phyloP scores from a whole-genome alignment of 2,329 filamentous ascomycete genomes.

The Xylaria sp. region DNA sequence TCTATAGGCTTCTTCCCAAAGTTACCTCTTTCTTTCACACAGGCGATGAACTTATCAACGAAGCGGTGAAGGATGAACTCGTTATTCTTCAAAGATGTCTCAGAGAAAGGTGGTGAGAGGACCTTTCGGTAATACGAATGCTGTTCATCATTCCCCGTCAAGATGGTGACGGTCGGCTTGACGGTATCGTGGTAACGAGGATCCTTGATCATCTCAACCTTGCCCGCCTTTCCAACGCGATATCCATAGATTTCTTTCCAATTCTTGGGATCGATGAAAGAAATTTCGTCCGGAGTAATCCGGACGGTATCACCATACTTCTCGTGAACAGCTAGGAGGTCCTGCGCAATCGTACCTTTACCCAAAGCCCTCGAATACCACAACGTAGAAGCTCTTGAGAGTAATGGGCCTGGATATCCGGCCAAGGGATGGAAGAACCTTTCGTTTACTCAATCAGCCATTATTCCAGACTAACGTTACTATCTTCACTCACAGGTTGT shows the following conservation, averaged over 20 bases:
- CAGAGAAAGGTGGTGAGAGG: neutral
- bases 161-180: neutral
- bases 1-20: neutral
- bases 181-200: slow-evolving; percentile 2
- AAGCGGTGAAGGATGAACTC: slow-evolving; percentile 1
- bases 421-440: neutral
- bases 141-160: neutral
- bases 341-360: neutral
- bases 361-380: neutral
- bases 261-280: neutral
- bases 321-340: neutral
- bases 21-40: neutral
- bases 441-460: neutral
- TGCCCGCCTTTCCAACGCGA: neutral
- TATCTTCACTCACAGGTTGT: neutral
- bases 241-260: neutral
- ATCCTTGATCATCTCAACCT: slow-evolving; percentile 5
- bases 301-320: neutral
- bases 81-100: neutral
- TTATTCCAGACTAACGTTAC: neutral
- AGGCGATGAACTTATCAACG: neutral
- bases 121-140: neutral
- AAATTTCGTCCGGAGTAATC: neutral
- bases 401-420: neutral
- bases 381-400: neutral